Base-by-base conservation (phyloP, 129 eudicot species). In the Silybum marianum region DNA sequence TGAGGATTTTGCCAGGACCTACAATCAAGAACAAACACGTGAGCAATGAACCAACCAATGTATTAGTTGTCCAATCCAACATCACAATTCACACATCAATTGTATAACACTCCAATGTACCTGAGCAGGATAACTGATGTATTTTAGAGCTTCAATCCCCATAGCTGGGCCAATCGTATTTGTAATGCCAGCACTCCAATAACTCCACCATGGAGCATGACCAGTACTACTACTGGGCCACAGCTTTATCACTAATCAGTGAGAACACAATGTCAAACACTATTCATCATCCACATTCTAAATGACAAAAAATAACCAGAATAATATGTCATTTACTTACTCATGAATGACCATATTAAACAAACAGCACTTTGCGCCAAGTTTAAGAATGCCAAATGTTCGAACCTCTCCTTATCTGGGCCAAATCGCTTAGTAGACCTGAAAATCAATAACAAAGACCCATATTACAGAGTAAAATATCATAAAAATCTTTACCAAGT, bases 191-290 rank as follows among this genome's bases (percentile, higher is more conserved):
- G 99, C 99, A 87, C 98, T 93, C 98, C 99, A 95, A 22, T 88
- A 95, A 86, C 93, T 95, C 97, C 95, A 95, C 98, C 99, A 95
- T 8, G 99, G 99, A 82, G 99, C 97, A 79, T 91, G 97, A 25
- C 90, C 91, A 74, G 85, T 70, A 38, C 88, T 72, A 58, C 92
- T 84, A 79, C 87, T 82, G 0, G 98, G 88, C 99, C 98, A 95
- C 73, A 95, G 74, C 84, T 78, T 95, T 51, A 93, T 82, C 99
- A 95, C 99, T 93, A 77, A 39, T 78, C 60, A 22, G 78, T 18
- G 54, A 79, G 21, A 74, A 62, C n/a, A 11, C 14, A 78, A 72
- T 71, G 81, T 67, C 83, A 54, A 66, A 65, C 25, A 75, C 48
- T 18, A 16, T 36, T 51, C 76, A 39, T 72, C 14, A 34, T n/a